Percentiles rank a stretch among this genome's conserved stretches.
Evolutionary conservation across 2,329 filamentous ascomycete species (phyloP).

Genomic region (Clarireedia hainanense): DNA sequence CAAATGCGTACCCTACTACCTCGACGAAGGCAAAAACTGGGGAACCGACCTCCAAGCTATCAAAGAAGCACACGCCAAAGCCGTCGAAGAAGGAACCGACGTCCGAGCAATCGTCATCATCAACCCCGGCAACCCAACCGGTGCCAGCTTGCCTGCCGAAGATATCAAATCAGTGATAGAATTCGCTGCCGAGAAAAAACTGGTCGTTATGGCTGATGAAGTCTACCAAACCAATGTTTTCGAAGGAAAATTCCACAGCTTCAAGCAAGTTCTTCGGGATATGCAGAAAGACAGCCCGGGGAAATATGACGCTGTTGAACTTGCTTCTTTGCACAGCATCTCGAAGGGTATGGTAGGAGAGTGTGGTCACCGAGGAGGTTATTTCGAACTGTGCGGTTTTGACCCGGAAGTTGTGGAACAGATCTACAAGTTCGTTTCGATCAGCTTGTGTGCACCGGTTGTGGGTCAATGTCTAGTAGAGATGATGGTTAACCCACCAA

Average conservation of each 20-base stretch:
- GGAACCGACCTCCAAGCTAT: constrained; percentile 80
- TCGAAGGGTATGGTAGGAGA: constrained; percentile 99
- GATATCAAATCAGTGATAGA: constrained; percentile 82
- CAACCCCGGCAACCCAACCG: constrained; percentile 97
- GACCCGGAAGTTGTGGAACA: constrained; percentile 77
- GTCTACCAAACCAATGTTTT: constrained; percentile 99
- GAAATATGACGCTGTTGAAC: constrained; percentile 77
- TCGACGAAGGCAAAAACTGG: constrained; percentile 83
- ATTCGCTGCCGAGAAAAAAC: constrained; percentile 73
- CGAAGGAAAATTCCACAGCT: constrained; percentile 85
- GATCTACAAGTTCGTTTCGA: constrained; percentile 98
- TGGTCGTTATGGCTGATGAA: constrained; percentile 91
- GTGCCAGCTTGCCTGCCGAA: constrained; percentile 69
- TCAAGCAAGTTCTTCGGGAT: constrained; percentile 80
- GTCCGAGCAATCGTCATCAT: constrained; percentile 93
- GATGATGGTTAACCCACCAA: constrained; percentile 94
- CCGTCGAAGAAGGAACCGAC: constrained; percentile 69
- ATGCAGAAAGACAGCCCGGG: constrained; percentile 68
- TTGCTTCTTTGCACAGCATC: constrained; percentile 85
- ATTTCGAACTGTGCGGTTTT: constrained; percentile 93
- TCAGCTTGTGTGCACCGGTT: constrained; percentile 92
- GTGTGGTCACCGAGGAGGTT: constrained; percentile 94
- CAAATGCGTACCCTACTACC: constrained; percentile 82
- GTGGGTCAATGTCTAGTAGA: constrained; percentile 94
- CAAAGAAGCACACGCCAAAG: constrained; percentile 63